Evolutionary conservation across 345 rosid species (phyloP), one percentile per base, ranked within the genome.

Genomic region (Brassica incana): DNA sequence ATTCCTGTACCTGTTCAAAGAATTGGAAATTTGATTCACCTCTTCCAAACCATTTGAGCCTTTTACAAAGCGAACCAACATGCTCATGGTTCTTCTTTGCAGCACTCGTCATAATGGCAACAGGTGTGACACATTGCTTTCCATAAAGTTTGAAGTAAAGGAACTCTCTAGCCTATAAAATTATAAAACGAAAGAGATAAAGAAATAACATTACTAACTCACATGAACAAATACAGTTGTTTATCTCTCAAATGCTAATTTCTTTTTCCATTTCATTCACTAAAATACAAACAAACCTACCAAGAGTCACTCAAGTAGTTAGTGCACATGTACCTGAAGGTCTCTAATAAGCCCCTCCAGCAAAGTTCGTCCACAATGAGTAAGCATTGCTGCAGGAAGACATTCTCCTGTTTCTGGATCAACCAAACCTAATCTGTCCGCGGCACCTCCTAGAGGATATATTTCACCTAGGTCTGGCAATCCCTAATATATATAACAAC

Each of bases 321-420:
- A 64, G 64, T 43, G 76, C 77, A 67, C 30, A 9, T 73, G 73
- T 89, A 92, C 97, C 97, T 92, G 97, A 78, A 95, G 93, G 85
- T 92, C 97, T 85, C 97, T 87, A 59, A 95, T 84, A 71, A 92
- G 99, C 75, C 95, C 97, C 84, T 95, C 99, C 86, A 95, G 81
- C 80, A 95, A 84, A 43, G 97, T 92, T 79, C 89, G 75, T 77
- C 99, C 99, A 85, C 99, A 90, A 82, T 91, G 92, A 58, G 91
- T 90, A 85, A 95, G 97, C 97, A 95, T 88, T 56, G 97, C 99
- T 71, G 99, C 99, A 0, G 97, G 97, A 79, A 95, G 93, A 69
- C 93, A 92, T 86, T 95, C 97, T 54, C 94, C 92, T 10, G 92
- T 90, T 78, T 88, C 92, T 43, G 88, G 76, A 87, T 95, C 95